Conservation (phyloP, 139 green algal genomes). For the Tetradesmus lagerheimii region DNA sequence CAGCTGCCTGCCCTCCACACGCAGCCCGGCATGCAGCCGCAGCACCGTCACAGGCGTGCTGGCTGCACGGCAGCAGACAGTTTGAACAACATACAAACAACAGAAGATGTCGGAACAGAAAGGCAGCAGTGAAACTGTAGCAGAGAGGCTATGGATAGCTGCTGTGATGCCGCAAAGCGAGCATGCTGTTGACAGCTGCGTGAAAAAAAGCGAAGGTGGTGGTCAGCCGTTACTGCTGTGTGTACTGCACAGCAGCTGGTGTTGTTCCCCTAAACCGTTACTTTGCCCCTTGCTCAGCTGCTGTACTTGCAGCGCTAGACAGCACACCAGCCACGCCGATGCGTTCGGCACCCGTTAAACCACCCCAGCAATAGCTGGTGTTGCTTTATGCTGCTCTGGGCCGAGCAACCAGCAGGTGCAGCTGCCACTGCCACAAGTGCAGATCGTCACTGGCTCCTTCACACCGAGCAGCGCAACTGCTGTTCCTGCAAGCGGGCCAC, state of each 20-base stretch:
- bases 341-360: too few species aligned
- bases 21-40: neutral
- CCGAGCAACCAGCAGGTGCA: neutral
- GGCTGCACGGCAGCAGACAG: neutral
- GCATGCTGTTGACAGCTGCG: neutral
- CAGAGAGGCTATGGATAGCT: neutral
- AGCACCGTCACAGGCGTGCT: constrained; percentile 27
- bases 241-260: too few species aligned
- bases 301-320: too few species aligned
- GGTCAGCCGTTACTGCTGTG: too few species aligned
- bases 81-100: neutral
- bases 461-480: neutral
- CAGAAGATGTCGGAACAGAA: neutral
- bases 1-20: constrained; percentile 7
- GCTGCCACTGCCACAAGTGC: neutral
- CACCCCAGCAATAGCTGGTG: too few species aligned
- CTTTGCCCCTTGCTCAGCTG: too few species aligned
- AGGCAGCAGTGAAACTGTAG: neutral
- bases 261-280: too few species aligned
- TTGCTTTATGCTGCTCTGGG: too few species aligned
- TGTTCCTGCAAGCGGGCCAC: neutral
- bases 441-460: too few species aligned
- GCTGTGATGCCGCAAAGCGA: neutral
- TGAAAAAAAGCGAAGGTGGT: too few species aligned
- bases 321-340: too few species aligned